These are phyloP conservation scores for Strobilomyces confusus DNA, from an alignment of 768 basidiomycete species.

Conservation along the genomic window DNA sequence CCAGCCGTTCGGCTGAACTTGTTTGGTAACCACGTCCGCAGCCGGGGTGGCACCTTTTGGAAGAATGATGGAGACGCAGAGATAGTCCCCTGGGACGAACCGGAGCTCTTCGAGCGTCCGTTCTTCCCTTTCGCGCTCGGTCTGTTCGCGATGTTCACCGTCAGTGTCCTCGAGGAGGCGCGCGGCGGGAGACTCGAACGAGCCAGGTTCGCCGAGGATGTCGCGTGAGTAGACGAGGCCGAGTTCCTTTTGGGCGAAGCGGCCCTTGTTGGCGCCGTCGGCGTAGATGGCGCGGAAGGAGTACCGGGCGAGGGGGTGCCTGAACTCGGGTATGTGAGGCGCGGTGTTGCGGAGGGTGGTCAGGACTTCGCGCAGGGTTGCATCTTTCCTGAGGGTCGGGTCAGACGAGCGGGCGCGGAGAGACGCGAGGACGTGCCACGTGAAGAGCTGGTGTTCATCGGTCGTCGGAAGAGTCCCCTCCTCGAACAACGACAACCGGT, in stretches of 20 bases:
- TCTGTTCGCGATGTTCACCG: slow-evolving; percentile 29
- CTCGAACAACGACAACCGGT: slow-evolving; percentile 70
- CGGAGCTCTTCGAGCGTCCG: slow-evolving; percentile 75
- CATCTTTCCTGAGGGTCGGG: slow-evolving; percentile 60
- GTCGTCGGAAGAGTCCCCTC: slow-evolving; percentile 72
- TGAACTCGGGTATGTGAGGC: slow-evolving; percentile 65
- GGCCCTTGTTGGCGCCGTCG: slow-evolving; percentile 66
- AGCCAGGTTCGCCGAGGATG: slow-evolving; percentile 76
- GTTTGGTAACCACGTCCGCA: slow-evolving; percentile 41
- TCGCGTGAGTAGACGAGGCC: slow-evolving; percentile 82
- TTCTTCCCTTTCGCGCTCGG: slow-evolving; percentile 55
- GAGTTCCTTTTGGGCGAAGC: slow-evolving; percentile 72
- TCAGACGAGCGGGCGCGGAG: neutral
- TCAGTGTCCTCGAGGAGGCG: slow-evolving; percentile 53
- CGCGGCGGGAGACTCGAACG: slow-evolving; percentile 52
- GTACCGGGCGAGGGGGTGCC: slow-evolving; percentile 78
- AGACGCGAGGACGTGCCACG: slow-evolving; percentile 49
- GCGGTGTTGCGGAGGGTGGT: slow-evolving; percentile 72
- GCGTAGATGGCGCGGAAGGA: slow-evolving; percentile 78
- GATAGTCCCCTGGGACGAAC: slow-evolving; percentile 78
- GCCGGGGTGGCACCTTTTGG: slow-evolving; percentile 55
- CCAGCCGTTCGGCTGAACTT: slow-evolving; percentile 34
- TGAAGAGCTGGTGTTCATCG: slow-evolving; percentile 80
- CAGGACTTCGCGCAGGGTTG: slow-evolving; percentile 73
- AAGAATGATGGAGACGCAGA: slow-evolving; percentile 68